Percentiles rank a stretch among this genome's conserved stretches.
Evolutionary conservation across 164 flowering plant genomes (phyloP).

Genomic region (Vitis vinifera): ASM3070453v1 NC_081812.1:11993501-11994000

Average conservation of each 20-base stretch:
- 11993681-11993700: not conserved
- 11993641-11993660: not conserved
- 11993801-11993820: no score
- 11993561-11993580: constrained; percentile 88
- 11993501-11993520: constrained; percentile 82
- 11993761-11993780: not conserved
- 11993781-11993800: no score
- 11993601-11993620: constrained; percentile 8
- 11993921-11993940: no score
- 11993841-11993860: no score
- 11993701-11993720: not conserved
- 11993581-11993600: constrained; percentile 47
- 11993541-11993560: constrained; percentile 96
- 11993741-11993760: not conserved
- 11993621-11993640: not conserved
- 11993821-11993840: no score
- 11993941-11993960: no score
- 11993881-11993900: no score
- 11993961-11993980: no score
- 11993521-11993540: constrained; percentile 65
- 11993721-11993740: not conserved
- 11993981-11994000: no score
- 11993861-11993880: no score
- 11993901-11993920: no score
- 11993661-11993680: not conserved